Evolutionary conservation across 2,329 filamentous ascomycete species (phyloP).

Genomic region (Aureobasidium mangrovei): DNA sequence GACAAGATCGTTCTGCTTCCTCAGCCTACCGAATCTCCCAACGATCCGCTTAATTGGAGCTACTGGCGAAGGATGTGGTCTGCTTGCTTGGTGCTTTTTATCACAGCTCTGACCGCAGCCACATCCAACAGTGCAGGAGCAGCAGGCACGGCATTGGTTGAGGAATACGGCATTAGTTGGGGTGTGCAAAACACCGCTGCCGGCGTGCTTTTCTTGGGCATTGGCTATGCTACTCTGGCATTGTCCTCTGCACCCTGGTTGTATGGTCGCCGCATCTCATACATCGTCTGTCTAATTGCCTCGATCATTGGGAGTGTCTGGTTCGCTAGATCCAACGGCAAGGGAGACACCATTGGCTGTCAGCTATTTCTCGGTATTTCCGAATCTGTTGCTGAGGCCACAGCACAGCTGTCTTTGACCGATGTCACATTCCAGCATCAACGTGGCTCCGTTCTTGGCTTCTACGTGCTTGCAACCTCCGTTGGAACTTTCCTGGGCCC

Average conservation of each 20-base stretch:
- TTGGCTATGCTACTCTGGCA: slow-evolving; percentile 48
- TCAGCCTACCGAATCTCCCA: slow-evolving; percentile 35
- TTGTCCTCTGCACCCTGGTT: slow-evolving; percentile 46
- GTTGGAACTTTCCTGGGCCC: slow-evolving; percentile 50
- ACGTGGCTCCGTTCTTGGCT: slow-evolving; percentile 44
- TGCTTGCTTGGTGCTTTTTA: slow-evolving; percentile 43
- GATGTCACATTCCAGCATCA: slow-evolving; percentile 52
- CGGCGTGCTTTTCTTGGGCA: slow-evolving; percentile 47
- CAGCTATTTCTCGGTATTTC: slow-evolving; percentile 51
- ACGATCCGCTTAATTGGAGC: slow-evolving; percentile 27
- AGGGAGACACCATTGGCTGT: slow-evolving; percentile 44
- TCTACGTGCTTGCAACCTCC: slow-evolving; percentile 49
- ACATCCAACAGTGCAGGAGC: slow-evolving; percentile 49
- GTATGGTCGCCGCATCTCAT: slow-evolving; percentile 48
- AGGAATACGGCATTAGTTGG: slow-evolving; percentile 44
- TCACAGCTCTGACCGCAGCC: slow-evolving; percentile 48
- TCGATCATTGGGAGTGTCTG: slow-evolving; percentile 46
- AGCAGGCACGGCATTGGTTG: slow-evolving; percentile 42
- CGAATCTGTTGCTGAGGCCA: slow-evolving; percentile 48
- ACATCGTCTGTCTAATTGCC: slow-evolving; percentile 43
- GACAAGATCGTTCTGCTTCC: slow-evolving; percentile 45
- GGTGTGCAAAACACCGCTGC: slow-evolving; percentile 48
- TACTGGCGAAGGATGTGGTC: slow-evolving; percentile 24
- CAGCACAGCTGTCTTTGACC: slow-evolving; percentile 48
- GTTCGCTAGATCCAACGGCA: slow-evolving; percentile 40